Evolutionary conservation across 345 rosid species (phyloP).

Genomic region (Eucalyptus sp.): DNA sequence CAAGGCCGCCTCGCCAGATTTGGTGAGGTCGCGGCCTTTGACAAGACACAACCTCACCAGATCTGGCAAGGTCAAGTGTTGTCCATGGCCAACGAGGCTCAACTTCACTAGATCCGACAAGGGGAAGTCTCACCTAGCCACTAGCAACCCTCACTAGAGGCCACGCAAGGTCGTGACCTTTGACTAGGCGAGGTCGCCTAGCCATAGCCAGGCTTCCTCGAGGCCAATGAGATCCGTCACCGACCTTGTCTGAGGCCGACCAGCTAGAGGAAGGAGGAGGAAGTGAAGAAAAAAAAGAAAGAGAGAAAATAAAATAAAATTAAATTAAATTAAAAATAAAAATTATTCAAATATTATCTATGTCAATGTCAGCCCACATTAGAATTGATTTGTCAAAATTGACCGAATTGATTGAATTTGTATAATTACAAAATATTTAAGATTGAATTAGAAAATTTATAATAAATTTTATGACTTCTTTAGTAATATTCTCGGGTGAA

Average conservation of each 20-base stretch:
- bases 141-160: fast-evolving
- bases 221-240: fast-evolving
- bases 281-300: no score
- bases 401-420: fast-evolving
- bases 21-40: fast-evolving
- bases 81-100: fast-evolving
- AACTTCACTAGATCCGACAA: fast-evolving
- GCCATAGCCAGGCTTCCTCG: fast-evolving
- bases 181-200: fast-evolving
- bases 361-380: fast-evolving
- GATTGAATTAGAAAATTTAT: fast-evolving
- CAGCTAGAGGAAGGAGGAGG: no score
- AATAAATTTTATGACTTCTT: no score
- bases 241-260: fast-evolving
- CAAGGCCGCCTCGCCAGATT: fast-evolving
- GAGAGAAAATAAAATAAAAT: no score
- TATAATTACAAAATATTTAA: fast-evolving
- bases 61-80: fast-evolving
- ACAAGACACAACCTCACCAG: fast-evolving
- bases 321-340: no score
- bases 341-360: fast-evolving
- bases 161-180: fast-evolving
- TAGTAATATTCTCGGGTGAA: fast-evolving
- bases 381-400: fast-evolving
- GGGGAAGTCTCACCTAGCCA: fast-evolving